Percentiles rank a stretch among this genome's conserved stretches.
These are phyloP conservation scores for Leishmania guyanensis DNA, from an alignment of 208 protist genomes.

Conservation along the genomic window DNA sequence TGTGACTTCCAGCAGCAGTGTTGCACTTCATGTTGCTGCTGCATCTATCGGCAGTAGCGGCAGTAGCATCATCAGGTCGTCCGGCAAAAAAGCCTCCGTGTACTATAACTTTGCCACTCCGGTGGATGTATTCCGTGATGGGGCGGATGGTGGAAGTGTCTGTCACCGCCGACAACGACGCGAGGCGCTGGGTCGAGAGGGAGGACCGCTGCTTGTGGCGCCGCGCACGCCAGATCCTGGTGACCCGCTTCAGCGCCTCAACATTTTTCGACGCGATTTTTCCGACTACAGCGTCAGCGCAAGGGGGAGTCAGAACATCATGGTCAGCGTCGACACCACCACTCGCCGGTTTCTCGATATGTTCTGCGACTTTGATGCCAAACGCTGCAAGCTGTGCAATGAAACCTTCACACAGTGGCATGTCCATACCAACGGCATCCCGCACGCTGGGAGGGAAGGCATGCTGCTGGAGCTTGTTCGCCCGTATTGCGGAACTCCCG, in stretches of 20 bases:
- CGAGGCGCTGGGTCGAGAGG: not conserved
- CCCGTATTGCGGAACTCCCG: constrained; percentile 79
- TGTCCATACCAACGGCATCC: constrained; percentile 59
- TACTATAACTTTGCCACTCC: constrained; percentile 45
- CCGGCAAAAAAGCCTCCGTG: not conserved
- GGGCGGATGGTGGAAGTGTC: not conserved
- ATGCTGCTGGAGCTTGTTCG: constrained; percentile 83
- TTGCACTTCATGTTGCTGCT: not conserved
- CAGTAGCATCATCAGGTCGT: not conserved
- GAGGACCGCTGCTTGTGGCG: constrained; percentile 16
- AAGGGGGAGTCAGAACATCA: constrained; percentile 3
- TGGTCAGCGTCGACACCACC: constrained; percentile 67
- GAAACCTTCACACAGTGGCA: constrained; percentile 82
- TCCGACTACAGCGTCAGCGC: constrained; percentile 12
- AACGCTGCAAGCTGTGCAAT: constrained; percentile 89
- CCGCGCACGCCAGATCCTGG: constrained; percentile 3
- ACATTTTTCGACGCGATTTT: constrained; percentile 78
- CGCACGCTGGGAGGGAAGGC: constrained; percentile 72
- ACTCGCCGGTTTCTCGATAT: constrained; percentile 70
- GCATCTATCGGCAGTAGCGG: not conserved
- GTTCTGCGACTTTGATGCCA: constrained; percentile 80
- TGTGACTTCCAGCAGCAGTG: not conserved
- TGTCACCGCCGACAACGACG: not conserved
- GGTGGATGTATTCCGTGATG: not conserved
- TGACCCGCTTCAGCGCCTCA: constrained; percentile 45